Evolutionary conservation across 1,139 yeast genomes (phyloP).

Genomic region (Magnusiomyces sp.): DNA sequence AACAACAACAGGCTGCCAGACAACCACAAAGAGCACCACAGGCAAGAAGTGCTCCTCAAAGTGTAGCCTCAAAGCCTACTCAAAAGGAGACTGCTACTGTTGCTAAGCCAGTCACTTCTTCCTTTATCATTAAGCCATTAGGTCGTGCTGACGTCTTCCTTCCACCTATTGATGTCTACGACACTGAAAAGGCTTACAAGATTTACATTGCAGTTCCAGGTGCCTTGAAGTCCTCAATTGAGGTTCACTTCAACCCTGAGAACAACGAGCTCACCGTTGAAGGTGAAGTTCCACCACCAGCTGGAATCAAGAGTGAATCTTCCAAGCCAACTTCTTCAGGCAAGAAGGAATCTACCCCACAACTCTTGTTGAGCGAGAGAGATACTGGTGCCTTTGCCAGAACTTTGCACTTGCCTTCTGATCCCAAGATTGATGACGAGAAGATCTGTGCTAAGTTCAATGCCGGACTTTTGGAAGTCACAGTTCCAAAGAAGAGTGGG

Average conservation of each 20-base stretch:
- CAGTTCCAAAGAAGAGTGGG: constrained; percentile 36
- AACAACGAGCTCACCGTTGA: constrained; percentile 40
- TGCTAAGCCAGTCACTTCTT: constrained; percentile 51
- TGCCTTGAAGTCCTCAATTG: constrained; percentile 42
- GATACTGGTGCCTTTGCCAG: constrained; percentile 37
- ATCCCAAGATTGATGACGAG: constrained; percentile 44
- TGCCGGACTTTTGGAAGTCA: constrained; percentile 45
- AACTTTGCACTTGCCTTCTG: constrained; percentile 43
- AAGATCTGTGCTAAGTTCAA: constrained; percentile 43
- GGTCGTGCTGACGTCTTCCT: constrained; percentile 8
- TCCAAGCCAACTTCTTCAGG: too few relatives aligned
- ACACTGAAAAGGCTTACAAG: constrained; percentile 37
- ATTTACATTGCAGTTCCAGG: constrained; percentile 48
- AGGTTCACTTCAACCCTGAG: constrained; percentile 48
- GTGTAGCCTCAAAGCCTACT: constrained; percentile 38
- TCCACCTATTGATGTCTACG: constrained; percentile 50
- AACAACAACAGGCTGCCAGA: background rate
- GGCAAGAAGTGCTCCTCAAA: background rate
- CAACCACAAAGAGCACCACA: background rate
- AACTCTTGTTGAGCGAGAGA: constrained; percentile 7
- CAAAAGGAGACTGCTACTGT: constrained; percentile 82
- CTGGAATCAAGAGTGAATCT: background rate
- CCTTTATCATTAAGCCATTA: constrained; percentile 1
- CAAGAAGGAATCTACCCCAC: background rate
- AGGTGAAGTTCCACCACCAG: constrained; percentile 33